Conservation (phyloP, 1,284 basidiomycete species). For the Cutaneotrichosporon mucoides region DNA sequence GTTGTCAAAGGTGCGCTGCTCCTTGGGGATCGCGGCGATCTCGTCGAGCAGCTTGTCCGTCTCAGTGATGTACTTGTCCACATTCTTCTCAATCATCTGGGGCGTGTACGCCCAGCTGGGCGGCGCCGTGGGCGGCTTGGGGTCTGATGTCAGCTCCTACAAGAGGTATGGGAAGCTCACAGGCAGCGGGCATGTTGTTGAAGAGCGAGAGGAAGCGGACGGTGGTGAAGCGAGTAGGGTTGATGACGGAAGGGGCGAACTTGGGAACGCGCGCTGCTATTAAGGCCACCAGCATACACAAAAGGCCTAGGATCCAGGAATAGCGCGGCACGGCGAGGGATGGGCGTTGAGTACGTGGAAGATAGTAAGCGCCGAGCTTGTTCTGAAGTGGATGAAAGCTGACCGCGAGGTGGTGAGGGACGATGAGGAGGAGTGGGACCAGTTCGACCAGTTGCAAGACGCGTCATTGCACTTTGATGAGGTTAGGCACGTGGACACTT, state of each 20-base stretch:
- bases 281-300: slow-evolving; percentile 1
- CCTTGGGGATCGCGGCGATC: slow-evolving; percentile 15
- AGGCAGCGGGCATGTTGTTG: neutral
- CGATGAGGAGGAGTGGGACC: too few relatives aligned
- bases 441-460: too few relatives aligned
- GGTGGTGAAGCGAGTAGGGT: neutral
- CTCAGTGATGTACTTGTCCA: slow-evolving; percentile 9
- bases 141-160: slow-evolving; percentile 4
- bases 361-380: too few relatives aligned
- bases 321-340: neutral
- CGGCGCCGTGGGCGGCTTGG: slow-evolving; percentile 16
- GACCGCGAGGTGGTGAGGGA: neutral
- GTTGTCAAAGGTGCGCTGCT: slow-evolving; percentile 18
- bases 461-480: too few relatives aligned
- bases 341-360: neutral
- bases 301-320: neutral
- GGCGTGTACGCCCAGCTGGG: slow-evolving; percentile 16
- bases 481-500: too few relatives aligned
- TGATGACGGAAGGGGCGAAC: neutral
- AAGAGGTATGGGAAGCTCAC: neutral
- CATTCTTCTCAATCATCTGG: slow-evolving; percentile 3
- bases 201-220: neutral
- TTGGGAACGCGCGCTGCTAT: neutral
- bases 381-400: neutral
- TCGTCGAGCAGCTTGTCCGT: slow-evolving; percentile 10